Evolutionary conservation across 306 rosid genomes (phyloP), one percentile per base, ranked within the genome.

Genomic region (Lathyrus oleraceus): DNA sequence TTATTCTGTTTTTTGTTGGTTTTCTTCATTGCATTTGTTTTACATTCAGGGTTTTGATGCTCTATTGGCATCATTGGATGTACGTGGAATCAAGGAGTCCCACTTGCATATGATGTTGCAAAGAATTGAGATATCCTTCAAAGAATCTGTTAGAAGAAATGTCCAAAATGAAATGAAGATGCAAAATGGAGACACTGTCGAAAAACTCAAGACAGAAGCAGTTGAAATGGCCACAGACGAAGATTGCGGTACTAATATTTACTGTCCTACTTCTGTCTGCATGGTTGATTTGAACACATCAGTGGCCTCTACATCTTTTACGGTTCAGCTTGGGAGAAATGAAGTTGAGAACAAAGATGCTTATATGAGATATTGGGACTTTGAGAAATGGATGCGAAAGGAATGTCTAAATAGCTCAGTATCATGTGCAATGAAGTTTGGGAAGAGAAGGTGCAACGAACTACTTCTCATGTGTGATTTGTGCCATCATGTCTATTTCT

Each of bases 61-160:
- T 62, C 77, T 90, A n/a, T 68, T 84, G 86, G 81, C 85, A 61
- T 82, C 89, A 61, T 73, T 90, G 85, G 93, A 90, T 65, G 59
- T 84, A 21, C 89, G 96, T 32, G 96, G 96, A 60, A 53, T 84
- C 62, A 87, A 89, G 76, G 96, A 90, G 81, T 87, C 88, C 64
- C 85, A 84, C 78, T 81, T 90, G 81, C 91, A 87, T 58, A 79
- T 71, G 63, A 87, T 82, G 89, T 73, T 90, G 79, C 86, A 79
- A 69, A 82, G 68, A 77, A 76, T 82, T 66, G 91, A 85, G 67
- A 63, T 44, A 42, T 72, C 85, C 59, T 87, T 87, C 74, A 90
- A 82, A 83, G 80, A 86, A 75, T 67, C 85, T 69, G 76, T 84
- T 49, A 54, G 81, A 70, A 82, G 76, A 71, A 90, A 62, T 65